Conservation (phyloP, 805 yeast genomes). For the Candida coleopterorum region DNA sequence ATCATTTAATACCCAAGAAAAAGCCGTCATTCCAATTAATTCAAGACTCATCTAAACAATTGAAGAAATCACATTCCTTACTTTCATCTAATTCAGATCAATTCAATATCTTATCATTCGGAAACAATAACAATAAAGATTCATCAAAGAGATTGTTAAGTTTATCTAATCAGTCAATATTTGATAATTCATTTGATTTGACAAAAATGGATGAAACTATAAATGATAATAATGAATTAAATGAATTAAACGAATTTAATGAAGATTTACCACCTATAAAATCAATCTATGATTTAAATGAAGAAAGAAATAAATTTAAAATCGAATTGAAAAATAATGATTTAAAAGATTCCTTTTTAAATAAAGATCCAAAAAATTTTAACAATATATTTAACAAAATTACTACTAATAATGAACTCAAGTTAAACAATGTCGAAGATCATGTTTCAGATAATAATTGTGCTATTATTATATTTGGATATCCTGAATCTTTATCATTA, state of each 20-base stretch:
- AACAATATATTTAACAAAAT: constrained; percentile 41
- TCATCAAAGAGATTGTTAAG: constrained; percentile 2
- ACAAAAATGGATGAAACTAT: constrained; percentile 24
- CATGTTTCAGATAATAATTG: constrained; percentile 40
- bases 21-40: constrained; percentile 35
- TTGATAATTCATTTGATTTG: constrained; percentile 14
- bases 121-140: constrained; percentile 24
- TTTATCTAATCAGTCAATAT: constrained; percentile 1
- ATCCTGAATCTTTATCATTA: constrained; percentile 69
- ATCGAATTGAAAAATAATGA: constrained; percentile 30
- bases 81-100: constrained; percentile 12
- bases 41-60: not conserved
- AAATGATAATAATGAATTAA: constrained; percentile 16
- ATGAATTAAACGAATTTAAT: constrained; percentile 11
- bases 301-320: constrained; percentile 30
- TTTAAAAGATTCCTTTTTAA: constrained; percentile 36
- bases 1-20: constrained; percentile 37
- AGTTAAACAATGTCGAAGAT: constrained; percentile 5
- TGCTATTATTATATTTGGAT: constrained; percentile 84
- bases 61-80: not conserved
- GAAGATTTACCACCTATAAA: constrained; percentile 45
- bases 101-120: constrained; percentile 34
- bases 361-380: constrained; percentile 43
- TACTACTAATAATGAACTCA: not conserved
- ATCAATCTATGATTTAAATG: constrained; percentile 47